phyloP scores from a whole-genome alignment of 805 yeast genomes.

The Cyberlindnera sargentensis region DNA sequence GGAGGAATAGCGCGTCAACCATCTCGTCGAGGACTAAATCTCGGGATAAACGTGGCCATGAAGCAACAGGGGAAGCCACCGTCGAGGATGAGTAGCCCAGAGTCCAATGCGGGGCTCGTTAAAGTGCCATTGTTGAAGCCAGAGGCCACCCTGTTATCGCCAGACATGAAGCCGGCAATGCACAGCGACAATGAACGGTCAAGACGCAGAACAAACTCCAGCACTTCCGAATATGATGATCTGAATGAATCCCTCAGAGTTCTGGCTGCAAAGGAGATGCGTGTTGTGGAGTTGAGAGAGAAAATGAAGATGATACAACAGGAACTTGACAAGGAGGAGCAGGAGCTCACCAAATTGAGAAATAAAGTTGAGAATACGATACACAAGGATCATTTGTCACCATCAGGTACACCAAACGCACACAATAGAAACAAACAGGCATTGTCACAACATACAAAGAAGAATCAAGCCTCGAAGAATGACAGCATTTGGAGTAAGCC shows the following conservation, averaged over 20 bases:
- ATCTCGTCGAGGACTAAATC: slow-evolving; percentile 20
- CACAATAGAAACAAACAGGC: not conserved
- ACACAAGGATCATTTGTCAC: slow-evolving; percentile 17
- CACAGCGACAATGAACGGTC: not conserved
- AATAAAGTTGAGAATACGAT: slow-evolving; percentile 27
- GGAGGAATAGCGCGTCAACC: slow-evolving; percentile 4
- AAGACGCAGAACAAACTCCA: slow-evolving; percentile 19
- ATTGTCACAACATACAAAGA: not conserved
- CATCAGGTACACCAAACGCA: slow-evolving; percentile 5
- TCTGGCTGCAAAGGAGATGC: slow-evolving; percentile 64
- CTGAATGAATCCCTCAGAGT: slow-evolving; percentile 50
- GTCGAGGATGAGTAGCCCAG: not conserved
- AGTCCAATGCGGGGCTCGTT: not conserved
- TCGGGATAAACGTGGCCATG: slow-evolving; percentile 10
- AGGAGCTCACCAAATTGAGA: slow-evolving; percentile 27
- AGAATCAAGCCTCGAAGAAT: slow-evolving; percentile 6
- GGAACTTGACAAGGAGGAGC: slow-evolving; percentile 34
- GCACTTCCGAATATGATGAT: slow-evolving; percentile 23
- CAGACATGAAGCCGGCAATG: slow-evolving; percentile 5
- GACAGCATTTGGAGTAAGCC: slow-evolving; percentile 44
- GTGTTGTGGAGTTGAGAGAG: slow-evolving; percentile 53
- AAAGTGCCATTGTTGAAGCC: not conserved
- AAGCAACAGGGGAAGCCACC: not conserved
- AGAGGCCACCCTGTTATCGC: not conserved
- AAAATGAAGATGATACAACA: slow-evolving; percentile 40